Percentiles rank a stretch among this genome's conserved stretches.
Evolutionary conservation across 2,329 filamentous ascomycete genomes (phyloP).

Genomic region (Colletotrichum paranaense): DNA sequence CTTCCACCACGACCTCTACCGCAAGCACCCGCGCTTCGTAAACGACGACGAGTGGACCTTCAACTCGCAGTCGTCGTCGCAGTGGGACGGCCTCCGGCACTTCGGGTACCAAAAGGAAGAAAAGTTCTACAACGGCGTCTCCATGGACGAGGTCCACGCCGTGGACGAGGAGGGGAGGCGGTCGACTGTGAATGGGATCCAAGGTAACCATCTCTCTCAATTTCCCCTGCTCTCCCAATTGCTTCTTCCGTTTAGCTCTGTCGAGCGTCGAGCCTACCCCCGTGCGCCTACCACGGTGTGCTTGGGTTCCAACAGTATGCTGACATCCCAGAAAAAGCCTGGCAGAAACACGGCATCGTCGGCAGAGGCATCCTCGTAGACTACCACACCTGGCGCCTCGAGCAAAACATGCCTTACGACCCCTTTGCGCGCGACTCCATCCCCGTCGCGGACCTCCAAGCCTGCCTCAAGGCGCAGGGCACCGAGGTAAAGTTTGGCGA

Average conservation of each 20-base stretch:
- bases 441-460: constrained; percentile 31
- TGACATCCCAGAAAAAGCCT: constrained; percentile 23
- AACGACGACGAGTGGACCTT: constrained; percentile 48
- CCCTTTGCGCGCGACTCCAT: constrained; percentile 33
- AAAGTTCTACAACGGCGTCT: constrained; percentile 45
- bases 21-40: constrained; percentile 42
- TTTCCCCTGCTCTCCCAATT: too few species aligned
- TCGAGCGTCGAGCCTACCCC: too few species aligned
- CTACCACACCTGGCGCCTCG: constrained; percentile 58
- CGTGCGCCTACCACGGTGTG: too few species aligned
- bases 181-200: constrained; percentile 38
- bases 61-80: constrained; percentile 51
- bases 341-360: constrained; percentile 51
- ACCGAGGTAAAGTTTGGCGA: constrained; percentile 55
- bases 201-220: constrained; percentile 4
- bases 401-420: constrained; percentile 41
- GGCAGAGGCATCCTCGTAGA: constrained; percentile 65
- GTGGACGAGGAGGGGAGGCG: constrained; percentile 36
- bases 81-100: constrained; percentile 54
- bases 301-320: neutral
- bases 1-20: constrained; percentile 44
- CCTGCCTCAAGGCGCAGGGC: constrained; percentile 35
- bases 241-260: too few species aligned
- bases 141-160: constrained; percentile 62
- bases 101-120: constrained; percentile 51